phyloP scores from a whole-genome alignment of 139 green algal species.

The Chlamydomonas urium region DNA sequence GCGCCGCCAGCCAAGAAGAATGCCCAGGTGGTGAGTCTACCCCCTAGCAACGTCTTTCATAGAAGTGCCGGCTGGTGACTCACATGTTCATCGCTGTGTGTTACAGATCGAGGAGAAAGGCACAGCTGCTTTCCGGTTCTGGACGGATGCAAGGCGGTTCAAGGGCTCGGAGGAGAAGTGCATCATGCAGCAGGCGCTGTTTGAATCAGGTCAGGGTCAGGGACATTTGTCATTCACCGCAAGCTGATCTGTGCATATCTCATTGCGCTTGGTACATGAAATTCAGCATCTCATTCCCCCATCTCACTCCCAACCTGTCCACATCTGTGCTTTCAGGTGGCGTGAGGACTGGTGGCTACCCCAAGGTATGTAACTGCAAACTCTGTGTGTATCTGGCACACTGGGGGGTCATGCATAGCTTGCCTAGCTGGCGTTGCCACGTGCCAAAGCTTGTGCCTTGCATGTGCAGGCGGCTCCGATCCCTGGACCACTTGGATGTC shows the following conservation, averaged over 20 bases:
- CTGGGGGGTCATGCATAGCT: no score
- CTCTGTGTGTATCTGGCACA: no score
- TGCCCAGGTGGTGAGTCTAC: background rate
- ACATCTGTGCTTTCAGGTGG: constrained; percentile 28
- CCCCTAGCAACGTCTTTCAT: background rate
- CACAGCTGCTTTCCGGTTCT: constrained; percentile 44
- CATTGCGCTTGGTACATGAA: no score
- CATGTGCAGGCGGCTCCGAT: constrained; percentile 40
- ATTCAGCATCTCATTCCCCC: no score
- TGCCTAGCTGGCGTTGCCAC: no score
- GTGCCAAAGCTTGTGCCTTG: no score
- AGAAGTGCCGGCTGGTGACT: background rate
- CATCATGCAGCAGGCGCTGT: constrained; percentile 49
- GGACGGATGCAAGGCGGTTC: constrained; percentile 53
- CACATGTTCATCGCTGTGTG: background rate
- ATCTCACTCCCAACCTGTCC: no score
- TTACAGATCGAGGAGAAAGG: constrained; percentile 11
- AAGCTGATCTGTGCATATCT: no score
- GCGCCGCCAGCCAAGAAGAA: background rate
- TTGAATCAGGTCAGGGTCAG: constrained; percentile 29
- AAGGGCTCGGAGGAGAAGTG: constrained; percentile 45
- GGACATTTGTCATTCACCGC: no score
- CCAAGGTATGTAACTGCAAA: no score
- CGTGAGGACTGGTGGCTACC: constrained; percentile 55
- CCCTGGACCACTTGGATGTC: constrained; percentile 41